Base-by-base conservation (phyloP, 2,329 filamentous ascomycete genomes). In the Neocatenulostroma microsporum region DNA sequence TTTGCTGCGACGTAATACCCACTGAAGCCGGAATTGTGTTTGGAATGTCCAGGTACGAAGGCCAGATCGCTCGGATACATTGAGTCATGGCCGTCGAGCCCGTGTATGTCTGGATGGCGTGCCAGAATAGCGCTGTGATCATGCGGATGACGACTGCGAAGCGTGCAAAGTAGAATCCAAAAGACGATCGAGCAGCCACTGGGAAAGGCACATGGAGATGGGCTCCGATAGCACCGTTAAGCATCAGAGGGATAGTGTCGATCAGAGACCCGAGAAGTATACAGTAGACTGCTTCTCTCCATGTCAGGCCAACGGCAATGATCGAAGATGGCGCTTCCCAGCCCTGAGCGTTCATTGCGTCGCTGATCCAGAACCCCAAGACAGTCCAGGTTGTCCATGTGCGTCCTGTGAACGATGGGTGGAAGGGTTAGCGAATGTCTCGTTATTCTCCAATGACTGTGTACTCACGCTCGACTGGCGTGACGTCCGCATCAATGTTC, bases 71-170 rank as follows among this genome's bases (percentile, higher is more conserved):
- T 6, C 65, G 64, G 11, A 75, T 58, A 58, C 73, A 72, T 28
- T 69, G 67, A 4, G 61, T 60, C 7, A 74, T 62, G 0, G 66
- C 63, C 39, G 73, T 72, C 0, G 71, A 76, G 0, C 78, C 78
- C 44, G 78, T 79, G 41, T 76, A 74, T 26, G 73, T 75, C 46
- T 82, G 76, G 30, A 82, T 79, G 0, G 77, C 76, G 36, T 81
- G 75, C 80, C 73, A 76, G 56, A 77, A 74, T 13, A 75, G 53
- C 4, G 72, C 72, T 3, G 76, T 64, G 38, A 76, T 68, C 25
- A 66, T 63, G 9, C 72, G 63, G 0, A 68, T 72, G 6, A 75
- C 48, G 35, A 76, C 71, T 17, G 70, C 65, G 24, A 76, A 60
- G 48, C 73, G 73, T 17, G 67, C 71, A 36, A 72, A 71, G 63